Base-by-base conservation (phyloP, 1,284 basidiomycete genomes). In the Kwoniella shivajii region DNA sequence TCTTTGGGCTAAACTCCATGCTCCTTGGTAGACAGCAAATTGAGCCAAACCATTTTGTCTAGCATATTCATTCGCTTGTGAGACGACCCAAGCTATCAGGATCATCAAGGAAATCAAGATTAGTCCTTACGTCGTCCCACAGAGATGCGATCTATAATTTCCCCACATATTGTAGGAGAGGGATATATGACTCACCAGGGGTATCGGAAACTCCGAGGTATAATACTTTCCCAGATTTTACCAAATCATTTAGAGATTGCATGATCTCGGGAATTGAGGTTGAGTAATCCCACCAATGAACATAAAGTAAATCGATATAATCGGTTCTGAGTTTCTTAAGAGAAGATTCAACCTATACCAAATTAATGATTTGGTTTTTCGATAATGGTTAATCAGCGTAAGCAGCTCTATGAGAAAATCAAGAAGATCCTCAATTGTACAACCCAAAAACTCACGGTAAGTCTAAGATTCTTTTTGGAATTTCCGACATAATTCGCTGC, bases 1-100 rank as follows among this genome's bases (percentile, higher is more conserved):
- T 44, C 84, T 56, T 5, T 38, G 41, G 2, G 42, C 51, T 46
- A 84, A 74, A 62, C 79, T 83, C 82, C 33, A 85, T 13, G 68
- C 62, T 20, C 82, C 83, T 65, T 85, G 83, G 61, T 84, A 84
- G 53, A 85, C 74, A 24, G 79, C 76, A 59, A 85, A 85, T 4
- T 79, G 82, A 1, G 81, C 79, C 66, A 81, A 76, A 4, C 79
- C 80, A 38, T 80, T 72, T 27, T 76, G 72, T 26, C 46, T 57
- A 22, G 84, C 84, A 59, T 84, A 84, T 49, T 78, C 77, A 68
- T 85, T 85, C 26, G 81, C 82, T 6, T 78, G 77, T 11, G 80
- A 62, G 27, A 85, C 83, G 36, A 85, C 68, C 82, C 83, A 85
- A 0, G 84, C 83, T 0, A 83, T 78, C n/a, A n/a, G 76, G 13